Evolutionary conservation across 2,329 filamentous ascomycete genomes (phyloP).

Genomic region (Drechmeria coniospora): DNA sequence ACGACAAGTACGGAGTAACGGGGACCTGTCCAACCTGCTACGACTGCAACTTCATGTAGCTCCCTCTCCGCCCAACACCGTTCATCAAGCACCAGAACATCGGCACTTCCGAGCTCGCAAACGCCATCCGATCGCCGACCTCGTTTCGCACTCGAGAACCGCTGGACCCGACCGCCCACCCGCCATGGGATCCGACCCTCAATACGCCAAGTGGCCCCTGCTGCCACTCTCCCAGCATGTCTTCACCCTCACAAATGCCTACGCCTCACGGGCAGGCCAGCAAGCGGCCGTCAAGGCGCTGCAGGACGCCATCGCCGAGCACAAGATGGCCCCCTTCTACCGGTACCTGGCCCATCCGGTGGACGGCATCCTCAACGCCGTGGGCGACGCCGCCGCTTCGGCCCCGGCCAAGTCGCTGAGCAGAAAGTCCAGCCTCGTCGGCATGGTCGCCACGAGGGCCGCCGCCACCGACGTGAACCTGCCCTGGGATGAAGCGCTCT

Average conservation of each 20-base stretch:
- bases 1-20: too few species aligned
- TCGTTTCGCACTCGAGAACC: constrained; percentile 10
- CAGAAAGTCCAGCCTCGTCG: constrained; percentile 55
- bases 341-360: constrained; percentile 68
- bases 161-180: constrained; percentile 5
- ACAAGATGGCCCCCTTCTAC: constrained; percentile 82
- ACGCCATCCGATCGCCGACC: too few species aligned
- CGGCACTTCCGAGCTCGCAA: too few species aligned
- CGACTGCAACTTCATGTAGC: too few species aligned
- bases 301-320: constrained; percentile 66
- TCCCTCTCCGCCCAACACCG: too few species aligned
- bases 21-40: too few species aligned
- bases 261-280: constrained; percentile 49
- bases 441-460: constrained; percentile 60
- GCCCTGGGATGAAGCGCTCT: constrained; percentile 82
- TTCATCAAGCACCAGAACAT: too few species aligned
- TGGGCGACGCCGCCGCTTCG: constrained; percentile 45
- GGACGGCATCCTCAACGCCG: constrained; percentile 66
- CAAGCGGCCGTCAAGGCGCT: constrained; percentile 57
- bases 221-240: constrained; percentile 72
- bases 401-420: constrained; percentile 41
- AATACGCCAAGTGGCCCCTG: constrained; percentile 73
- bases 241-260: constrained; percentile 72
- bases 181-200: constrained; percentile 65
- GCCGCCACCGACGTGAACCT: constrained; percentile 50